A percentile compares a stretch with the other conserved stretches of the same genome.
Evolutionary conservation across 805 yeast species (phyloP).

Genomic region (Isabelozyma pseudorhagii): DNA sequence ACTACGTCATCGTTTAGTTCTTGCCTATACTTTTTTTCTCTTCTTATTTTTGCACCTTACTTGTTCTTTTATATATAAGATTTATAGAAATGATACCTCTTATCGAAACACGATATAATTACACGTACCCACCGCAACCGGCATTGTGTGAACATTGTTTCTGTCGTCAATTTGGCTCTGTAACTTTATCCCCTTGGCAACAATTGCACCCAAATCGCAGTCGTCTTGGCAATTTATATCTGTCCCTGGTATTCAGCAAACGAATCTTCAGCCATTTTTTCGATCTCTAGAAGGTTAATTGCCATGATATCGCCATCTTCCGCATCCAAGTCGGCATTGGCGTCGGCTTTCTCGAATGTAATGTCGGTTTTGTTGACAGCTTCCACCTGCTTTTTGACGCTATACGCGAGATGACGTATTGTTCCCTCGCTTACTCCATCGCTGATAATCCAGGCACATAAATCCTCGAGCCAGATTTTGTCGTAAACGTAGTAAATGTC

Average conservation of each 20-base stretch:
- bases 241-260: constrained; percentile 8
- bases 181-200: too few relatives aligned
- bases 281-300: constrained; percentile 46
- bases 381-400: constrained; percentile 46
- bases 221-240: not conserved
- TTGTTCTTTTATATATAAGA: too few relatives aligned
- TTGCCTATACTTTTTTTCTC: too few relatives aligned
- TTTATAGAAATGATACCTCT: too few relatives aligned
- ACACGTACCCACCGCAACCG: too few relatives aligned
- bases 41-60: too few relatives aligned
- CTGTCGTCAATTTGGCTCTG: too few relatives aligned
- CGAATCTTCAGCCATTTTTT: constrained; percentile 50
- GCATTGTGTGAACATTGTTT: too few relatives aligned
- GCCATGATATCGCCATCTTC: constrained; percentile 43
- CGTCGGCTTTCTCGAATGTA: constrained; percentile 50
- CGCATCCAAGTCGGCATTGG: constrained; percentile 13
- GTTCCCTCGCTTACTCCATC: constrained; percentile 55
- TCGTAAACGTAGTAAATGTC: constrained; percentile 85
- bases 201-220: not conserved
- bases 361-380: constrained; percentile 43
- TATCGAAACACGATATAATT: too few relatives aligned
- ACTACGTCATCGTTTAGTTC: too few relatives aligned
- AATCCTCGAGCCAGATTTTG: constrained; percentile 71
- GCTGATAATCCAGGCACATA: constrained; percentile 68
- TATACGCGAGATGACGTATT: constrained; percentile 64